These are phyloP conservation scores for Nicotiana rustica DNA, from an alignment of 305 asterid genomes.

Conservation along the genomic window DNA sequence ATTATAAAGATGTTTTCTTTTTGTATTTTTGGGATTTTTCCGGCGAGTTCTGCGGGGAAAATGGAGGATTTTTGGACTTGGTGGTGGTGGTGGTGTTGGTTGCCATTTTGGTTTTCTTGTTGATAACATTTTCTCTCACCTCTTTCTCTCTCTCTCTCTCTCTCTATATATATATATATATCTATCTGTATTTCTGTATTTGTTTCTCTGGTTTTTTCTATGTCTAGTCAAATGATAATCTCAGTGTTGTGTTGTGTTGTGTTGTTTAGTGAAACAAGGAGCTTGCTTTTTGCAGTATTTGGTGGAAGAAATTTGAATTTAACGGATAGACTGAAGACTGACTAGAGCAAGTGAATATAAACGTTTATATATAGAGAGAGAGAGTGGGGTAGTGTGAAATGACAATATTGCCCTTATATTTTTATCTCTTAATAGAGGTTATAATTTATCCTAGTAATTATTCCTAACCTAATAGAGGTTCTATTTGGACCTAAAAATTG, in stretches of 20 bases:
- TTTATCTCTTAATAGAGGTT: too few relatives aligned
- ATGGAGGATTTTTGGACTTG: conserved; percentile 82
- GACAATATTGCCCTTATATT: background rate
- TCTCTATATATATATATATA: background rate
- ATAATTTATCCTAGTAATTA: too few relatives aligned
- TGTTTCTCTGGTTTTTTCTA: background rate
- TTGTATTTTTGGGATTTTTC: conserved; percentile 46
- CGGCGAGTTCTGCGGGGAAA: conserved; percentile 75
- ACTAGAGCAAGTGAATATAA: background rate
- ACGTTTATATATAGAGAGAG: too few relatives aligned
- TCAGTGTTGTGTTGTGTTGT: background rate
- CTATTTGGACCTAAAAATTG: too few relatives aligned
- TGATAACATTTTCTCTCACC: conserved; percentile 35
- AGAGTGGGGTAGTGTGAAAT: background rate
- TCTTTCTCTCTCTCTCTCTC: conserved; percentile 23
- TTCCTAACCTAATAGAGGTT: too few relatives aligned
- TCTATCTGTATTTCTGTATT: background rate
- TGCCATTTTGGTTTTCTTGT: conserved; percentile 66
- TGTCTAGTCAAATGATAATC: background rate
- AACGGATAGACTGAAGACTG: conserved; percentile 5
- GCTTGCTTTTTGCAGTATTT: background rate
- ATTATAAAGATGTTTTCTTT: conserved; percentile 18
- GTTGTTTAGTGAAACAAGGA: conserved; percentile 9
- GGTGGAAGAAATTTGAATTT: conserved; percentile 26
- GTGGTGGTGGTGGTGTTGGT: conserved; percentile 72